Percentiles rank a stretch among this genome's conserved stretches.
Conservation (phyloP, 2,329 filamentous ascomycete genomes). For the Akanthomyces dipterigenus region DNA sequence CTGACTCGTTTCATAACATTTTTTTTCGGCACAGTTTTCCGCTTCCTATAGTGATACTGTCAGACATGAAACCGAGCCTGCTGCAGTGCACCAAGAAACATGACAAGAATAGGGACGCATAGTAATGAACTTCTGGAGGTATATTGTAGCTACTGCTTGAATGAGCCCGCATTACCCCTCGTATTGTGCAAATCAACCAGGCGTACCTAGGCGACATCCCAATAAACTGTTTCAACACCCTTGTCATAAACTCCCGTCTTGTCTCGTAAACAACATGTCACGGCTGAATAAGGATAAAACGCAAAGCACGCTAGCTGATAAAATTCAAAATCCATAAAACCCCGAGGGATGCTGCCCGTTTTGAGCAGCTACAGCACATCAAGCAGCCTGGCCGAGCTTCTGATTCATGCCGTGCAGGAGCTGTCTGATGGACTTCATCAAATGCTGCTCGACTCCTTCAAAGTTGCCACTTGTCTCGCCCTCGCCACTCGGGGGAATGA, state of each 20-base stretch:
- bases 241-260: background rate
- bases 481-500: constrained; percentile 28
- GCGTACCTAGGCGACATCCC: background rate
- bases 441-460: constrained; percentile 34
- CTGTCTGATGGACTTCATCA: constrained; percentile 34
- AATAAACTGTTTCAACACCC: background rate
- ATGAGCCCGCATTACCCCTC: background rate
- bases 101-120: background rate
- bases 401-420: constrained; percentile 34
- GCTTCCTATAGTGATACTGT: too few relatives aligned
- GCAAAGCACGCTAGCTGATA: constrained; percentile 1
- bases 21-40: too few relatives aligned
- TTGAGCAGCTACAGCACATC: background rate
- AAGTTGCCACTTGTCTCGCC: constrained; percentile 28
- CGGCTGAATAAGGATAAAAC: constrained; percentile 4
- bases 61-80: too few relatives aligned
- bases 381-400: constrained; percentile 20
- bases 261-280: background rate
- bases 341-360: background rate
- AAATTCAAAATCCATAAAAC: background rate
- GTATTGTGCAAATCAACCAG: background rate
- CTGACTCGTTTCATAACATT: background rate
- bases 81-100: too few relatives aligned
- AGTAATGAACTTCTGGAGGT: background rate
- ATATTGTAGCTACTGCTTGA: background rate